These are phyloP conservation scores for Aspergillus sp. DNA, from an alignment of 2,329 filamentous ascomycete genomes.

Conservation along the genomic window DNA sequence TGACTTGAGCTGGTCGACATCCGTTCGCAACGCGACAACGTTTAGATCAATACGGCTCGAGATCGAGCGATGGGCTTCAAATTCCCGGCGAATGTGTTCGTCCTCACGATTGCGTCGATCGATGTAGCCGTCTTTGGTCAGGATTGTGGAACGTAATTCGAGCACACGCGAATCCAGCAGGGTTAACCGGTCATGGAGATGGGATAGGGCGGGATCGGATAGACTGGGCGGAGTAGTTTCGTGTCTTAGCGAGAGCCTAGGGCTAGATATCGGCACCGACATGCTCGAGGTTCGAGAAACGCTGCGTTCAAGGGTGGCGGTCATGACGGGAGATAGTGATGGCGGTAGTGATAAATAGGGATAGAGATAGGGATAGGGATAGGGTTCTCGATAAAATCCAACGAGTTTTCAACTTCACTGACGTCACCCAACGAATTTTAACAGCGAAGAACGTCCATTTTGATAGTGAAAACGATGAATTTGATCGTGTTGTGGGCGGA, in stretches of 20 bases:
- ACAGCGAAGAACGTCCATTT: constrained; percentile 14
- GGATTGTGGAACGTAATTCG: constrained; percentile 37
- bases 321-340: constrained; percentile 24
- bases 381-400: constrained; percentile 5
- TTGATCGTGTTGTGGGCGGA: constrained; percentile 5
- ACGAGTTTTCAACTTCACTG: background rate
- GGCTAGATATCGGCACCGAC: constrained; percentile 37
- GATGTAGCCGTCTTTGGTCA: constrained; percentile 41
- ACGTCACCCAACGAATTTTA: constrained; percentile 1
- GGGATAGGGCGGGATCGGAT: constrained; percentile 35
- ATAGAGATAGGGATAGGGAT: constrained; percentile 2
- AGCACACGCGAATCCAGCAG: constrained; percentile 38
- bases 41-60: constrained; percentile 37
- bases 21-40: constrained; percentile 34
- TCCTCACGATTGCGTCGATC: constrained; percentile 42
- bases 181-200: constrained; percentile 40
- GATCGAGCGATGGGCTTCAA: constrained; percentile 35
- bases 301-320: constrained; percentile 36
- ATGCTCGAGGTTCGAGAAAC: constrained; percentile 39
- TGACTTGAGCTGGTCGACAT: constrained; percentile 37
- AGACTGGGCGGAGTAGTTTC: constrained; percentile 35
- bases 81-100: constrained; percentile 39
- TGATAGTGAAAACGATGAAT: constrained; percentile 2
- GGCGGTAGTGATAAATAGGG: background rate
- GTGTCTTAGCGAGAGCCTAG: constrained; percentile 33